Evolutionary conservation across 2,329 filamentous ascomycete genomes (phyloP), one percentile per base, ranked within the genome.

Genomic region (Arachnopeziza araneosa): DNA sequence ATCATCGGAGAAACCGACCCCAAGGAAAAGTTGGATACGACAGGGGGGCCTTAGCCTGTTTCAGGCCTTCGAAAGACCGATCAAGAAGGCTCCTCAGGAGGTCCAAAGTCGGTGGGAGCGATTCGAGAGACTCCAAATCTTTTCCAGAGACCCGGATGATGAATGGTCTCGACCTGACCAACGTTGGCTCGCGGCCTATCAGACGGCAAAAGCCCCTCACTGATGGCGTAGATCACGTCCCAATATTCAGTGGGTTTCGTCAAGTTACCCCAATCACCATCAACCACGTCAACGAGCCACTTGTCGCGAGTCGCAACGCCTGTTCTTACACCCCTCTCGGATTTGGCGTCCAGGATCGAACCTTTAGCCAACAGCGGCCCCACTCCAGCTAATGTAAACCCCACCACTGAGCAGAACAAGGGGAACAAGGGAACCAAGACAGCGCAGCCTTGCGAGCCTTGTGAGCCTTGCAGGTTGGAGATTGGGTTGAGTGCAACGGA

Each of bases 201-300:
- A 64, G 50, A 60, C 66, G 61, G 61, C 63, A 65, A 50, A 54
- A 49, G 58, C 56, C 60, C 54, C 64, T 64, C 60, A 55, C 32
- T 60, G 55, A 26, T 52, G 57, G 59, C 58, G 64, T 50, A 61
- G 64, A 67, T 67, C 65, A 55, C 56, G 55, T 50, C 57, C 36
- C 36, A 63, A 60, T 58, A 24, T 48, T 55, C 54, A 60, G 57
- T 58, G 61, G 58, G 51, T 59, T 60, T 63, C 61, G 57, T 55
- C 48, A 59, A 63, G 65, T 64, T 66, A 66, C 65, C 65, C 69
- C 67, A 71, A 71, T 71, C 65, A 69, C 36, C 59, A 59, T 60
- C 58, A 58, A 69, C 66, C 70, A 71, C 70, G 69, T 70, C 67
- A 60, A 63, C 62, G 59, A 63, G 57, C 64, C 60, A 62, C 58